Base-by-base conservation (phyloP, 768 basidiomycete genomes). In the Polyporus arcularius region DNA sequence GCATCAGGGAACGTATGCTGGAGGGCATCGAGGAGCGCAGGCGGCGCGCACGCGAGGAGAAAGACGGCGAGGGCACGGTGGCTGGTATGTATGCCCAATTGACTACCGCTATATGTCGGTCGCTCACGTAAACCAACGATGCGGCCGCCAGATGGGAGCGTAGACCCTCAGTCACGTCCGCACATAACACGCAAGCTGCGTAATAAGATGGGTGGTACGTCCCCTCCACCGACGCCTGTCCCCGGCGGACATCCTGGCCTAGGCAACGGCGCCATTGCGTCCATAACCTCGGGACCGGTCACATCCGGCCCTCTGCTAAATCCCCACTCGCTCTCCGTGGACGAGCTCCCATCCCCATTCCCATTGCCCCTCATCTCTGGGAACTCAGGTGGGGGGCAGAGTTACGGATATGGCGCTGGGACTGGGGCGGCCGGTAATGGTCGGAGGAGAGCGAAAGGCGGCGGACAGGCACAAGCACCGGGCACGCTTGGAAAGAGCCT, bases 1-100 rank as follows among this genome's bases (percentile, higher is more conserved):
- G 87, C 31, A 87, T 94, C 16, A 78, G 89, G 8, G 90, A 93
- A 67, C 80, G 92, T 15, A 77, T 94, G 32, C 72, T 93, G 15
- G 92, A 94, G 67, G 90, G 92, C 31, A 89, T 94, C 64, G 92
- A 93, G 71, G 92, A 94, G 69, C 80, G 92, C 32, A 74, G 92
- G 57, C 79, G 86, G 65, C 76, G 89, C 60, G 92, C 92, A 31
- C 78, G 92, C 54, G 92, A 94, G 63, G 92, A 94, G 76, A 94
- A 93, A 70, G 92, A 94, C 61, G 90, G 91, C 62, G 92, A 94
- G 66, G 91, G 89, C n/a, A 86, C 85, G 15, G 80, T 84, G 43
- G 86, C 85, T 55, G 88, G 85, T 87, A 50, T 57, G 82, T 76
- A 32, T 55, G 41, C 49, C 53, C 48, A n/a, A 41, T 47, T 50